Evolutionary conservation across 768 basidiomycete species (phyloP), one percentile per base, ranked within the genome.

Genomic region (Leucocoprinus leucothites): DNA sequence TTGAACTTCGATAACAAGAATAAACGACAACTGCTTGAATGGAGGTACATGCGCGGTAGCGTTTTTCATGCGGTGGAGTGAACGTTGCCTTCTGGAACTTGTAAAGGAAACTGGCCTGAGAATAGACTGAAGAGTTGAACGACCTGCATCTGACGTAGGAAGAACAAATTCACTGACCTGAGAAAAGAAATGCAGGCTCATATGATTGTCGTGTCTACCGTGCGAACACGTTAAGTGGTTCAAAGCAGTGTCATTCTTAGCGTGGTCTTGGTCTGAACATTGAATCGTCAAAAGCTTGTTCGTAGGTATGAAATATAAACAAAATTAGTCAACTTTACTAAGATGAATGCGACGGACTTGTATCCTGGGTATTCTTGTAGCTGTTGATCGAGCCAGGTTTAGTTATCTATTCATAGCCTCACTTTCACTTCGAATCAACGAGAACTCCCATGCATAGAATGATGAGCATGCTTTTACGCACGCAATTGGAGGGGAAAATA

Each of bases 1-100:
- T 44, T 44, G 13, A 16, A 45, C 51, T 34, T 44, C 41, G 51
- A 45, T 45, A 44, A 45, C 31, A 53, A 44, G 34, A 44, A 45
- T 49, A 36, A 34, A 19, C 40, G 5, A 31, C 31, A 31, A 5
- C 31, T 31, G 31, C 11, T 41, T 4, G 40, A 41, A 41, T 31
- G 31, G 40, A 41, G 40, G 40, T 41, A 41, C 14, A 41, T 16
- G 40, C 40, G 18, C 40, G 31, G 5, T 31, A 31, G 31, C 11
- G 31, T 19, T 41, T 41, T 14, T 41, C 18, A 19, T 3, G 40
- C 40, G 16, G 40, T 41, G 40, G 40, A 41, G 40, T 31, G 31
- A 31, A 11, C 11, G 31, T 31, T 31, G 31, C 31, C 31, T 31
- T 41, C 18, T 41, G 13, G 35, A 41, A 4, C 40, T 41, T 41